Base-by-base conservation (phyloP, 495 filamentous ascomycete species). In the Penicillium antarcticum region DNA sequence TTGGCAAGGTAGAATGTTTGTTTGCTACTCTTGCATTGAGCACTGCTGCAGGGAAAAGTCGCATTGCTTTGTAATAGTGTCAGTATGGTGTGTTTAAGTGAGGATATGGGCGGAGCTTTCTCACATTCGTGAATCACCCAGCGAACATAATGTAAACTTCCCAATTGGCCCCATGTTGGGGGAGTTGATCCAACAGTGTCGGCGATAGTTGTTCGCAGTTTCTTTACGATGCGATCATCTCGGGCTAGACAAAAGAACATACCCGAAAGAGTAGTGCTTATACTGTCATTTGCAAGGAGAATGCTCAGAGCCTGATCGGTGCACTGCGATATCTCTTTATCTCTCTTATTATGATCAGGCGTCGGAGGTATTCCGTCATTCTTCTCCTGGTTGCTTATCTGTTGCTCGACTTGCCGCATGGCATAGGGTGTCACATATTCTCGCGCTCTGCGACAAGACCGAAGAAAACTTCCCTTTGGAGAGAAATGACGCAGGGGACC, bases 251-350 rank as follows among this genome's bases (percentile, higher is more conserved):
- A 53, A 18, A 44, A 60, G 19, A 56, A 40, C 24, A 60, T 33
- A n/a, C 50, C 53, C 19, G 52, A 49, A 2, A 60, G 45, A 1
- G 53, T 52, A 3, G 56, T 57, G 35, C 44, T 48, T 36, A 60
- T 56, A 33, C 48, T 60, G 31, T 60, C 57, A 39, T 53, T 60
- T 24, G 50, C 53, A 1, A 59, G 45, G 7, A 63, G 43, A 11
- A 60, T 43, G 16, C 50, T 54, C n/a, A 57, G 24, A 23, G 47
- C 21, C 37, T 57, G 52, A 13, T 57, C 43, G 13, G 45, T 26
- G 21, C 38, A 48, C 5, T 26, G 47, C 2, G 46, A 33, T 0
- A 45, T 13, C 3, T 44, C 26, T 7, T 32, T 29, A 29, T 29
- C 8, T 29, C 8, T 29, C 26, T 8, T 29, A 29, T 29, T 29